phyloP scores from a whole-genome alignment of 2,329 filamentous ascomycete genomes.

The Alternaria gaisen region DNA sequence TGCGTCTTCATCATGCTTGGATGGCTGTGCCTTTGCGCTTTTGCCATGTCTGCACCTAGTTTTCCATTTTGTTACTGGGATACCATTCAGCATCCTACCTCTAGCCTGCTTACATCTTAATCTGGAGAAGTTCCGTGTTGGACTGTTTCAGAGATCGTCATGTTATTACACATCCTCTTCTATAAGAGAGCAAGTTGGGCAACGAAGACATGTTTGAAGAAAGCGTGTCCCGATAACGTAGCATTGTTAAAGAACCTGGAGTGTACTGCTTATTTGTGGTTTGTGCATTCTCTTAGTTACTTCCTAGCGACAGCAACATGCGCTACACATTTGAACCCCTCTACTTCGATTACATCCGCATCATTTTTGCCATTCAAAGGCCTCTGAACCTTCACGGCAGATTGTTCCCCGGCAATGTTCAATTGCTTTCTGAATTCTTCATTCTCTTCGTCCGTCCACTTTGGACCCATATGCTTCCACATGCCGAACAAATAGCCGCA shows the following conservation, averaged over 20 bases:
- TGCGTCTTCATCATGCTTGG: neutral
- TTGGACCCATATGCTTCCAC: constrained; percentile 9
- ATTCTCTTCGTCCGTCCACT: constrained; percentile 15
- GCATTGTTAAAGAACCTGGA: neutral
- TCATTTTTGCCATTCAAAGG: constrained; percentile 9
- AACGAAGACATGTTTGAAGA: neutral
- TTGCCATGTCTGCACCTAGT: neutral
- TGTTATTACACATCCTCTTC: neutral
- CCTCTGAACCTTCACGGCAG: neutral
- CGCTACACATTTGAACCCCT: constrained; percentile 16
- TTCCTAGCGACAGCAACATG: constrained; percentile 20
- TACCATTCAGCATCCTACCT: neutral
- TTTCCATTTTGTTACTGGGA: neutral
- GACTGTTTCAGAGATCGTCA: neutral
- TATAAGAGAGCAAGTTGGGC: neutral
- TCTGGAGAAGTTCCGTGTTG: neutral
- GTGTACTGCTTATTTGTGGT: neutral
- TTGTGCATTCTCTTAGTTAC: neutral
- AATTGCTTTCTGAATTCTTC: constrained; percentile 12
- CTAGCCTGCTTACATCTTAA: neutral
- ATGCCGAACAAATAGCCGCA: constrained; percentile 12
- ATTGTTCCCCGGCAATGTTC: neutral
- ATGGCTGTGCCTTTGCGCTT: neutral
- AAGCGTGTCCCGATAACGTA: neutral
- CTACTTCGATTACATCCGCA: constrained; percentile 9